Evolutionary conservation across 805 yeast genomes (phyloP).

Genomic region (Starmerella sirachaensis): DNA sequence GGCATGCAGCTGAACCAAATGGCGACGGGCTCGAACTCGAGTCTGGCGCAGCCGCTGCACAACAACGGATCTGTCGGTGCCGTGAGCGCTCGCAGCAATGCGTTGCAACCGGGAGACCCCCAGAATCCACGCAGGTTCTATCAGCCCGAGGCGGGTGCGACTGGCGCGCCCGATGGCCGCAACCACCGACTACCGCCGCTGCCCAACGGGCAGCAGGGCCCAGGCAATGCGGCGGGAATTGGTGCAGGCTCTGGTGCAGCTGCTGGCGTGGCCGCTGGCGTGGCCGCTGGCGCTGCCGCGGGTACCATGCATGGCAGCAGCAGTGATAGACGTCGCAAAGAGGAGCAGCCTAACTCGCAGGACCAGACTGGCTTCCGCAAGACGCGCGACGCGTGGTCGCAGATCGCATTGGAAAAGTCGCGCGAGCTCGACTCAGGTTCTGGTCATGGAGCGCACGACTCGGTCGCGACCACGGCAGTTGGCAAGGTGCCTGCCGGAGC

Average conservation of each 20-base stretch:
- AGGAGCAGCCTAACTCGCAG: conserved; percentile 1
- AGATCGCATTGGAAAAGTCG: conserved; percentile 4
- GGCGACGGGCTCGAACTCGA: too few relatives aligned
- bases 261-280: conserved; percentile 2
- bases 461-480: conserved; percentile 11
- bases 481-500: conserved; percentile 25
- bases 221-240: background rate
- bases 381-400: conserved; percentile 14
- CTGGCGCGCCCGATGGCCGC: too few relatives aligned
- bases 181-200: conserved; percentile 4
- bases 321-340: conserved; percentile 1
- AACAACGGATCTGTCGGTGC: too few relatives aligned
- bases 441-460: conserved; percentile 3
- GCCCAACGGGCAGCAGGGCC: background rate
- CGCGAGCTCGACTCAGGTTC: background rate
- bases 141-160: too few relatives aligned
- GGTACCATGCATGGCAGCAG: conserved; percentile 2
- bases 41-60: too few relatives aligned
- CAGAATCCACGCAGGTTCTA: too few relatives aligned
- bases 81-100: too few relatives aligned
- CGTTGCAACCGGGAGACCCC: too few relatives aligned
- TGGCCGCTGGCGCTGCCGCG: conserved; percentile 4
- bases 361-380: too few relatives aligned
- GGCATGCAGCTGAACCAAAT: too few relatives aligned
- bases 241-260: conserved; percentile 5